Evolutionary conservation across 768 basidiomycete genomes (phyloP), one percentile per base, ranked within the genome.

Genomic region (Suillus subluteus): DNA sequence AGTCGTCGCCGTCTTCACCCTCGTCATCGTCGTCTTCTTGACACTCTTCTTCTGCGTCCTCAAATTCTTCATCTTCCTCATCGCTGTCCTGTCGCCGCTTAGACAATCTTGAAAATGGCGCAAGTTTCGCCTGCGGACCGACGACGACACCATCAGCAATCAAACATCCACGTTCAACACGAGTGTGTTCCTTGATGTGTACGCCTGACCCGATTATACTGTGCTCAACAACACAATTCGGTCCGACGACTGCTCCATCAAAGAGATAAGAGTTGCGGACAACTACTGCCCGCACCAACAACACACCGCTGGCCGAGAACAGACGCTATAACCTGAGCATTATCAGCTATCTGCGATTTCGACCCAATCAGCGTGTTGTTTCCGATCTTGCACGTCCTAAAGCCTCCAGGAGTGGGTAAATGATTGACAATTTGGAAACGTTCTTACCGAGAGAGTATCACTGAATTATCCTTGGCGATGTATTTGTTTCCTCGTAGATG

Each of bases 401-500:
- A 50, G 26, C 46, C 30, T 59, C 40, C 18, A 48, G 35, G 30
- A 26, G 32, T 61, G n/a, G 32, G 48, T 58, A 32, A 37, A 59
- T 62, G 46, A 59, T 54, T n/a, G 62, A 32, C 11, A 7, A 7
- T 41, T 43, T 63, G 52, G 11, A 48, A 46, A 61, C 59, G 40
- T 7, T 69, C 85, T 63, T 73, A 95, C 94, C 96, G 85, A n/a
- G 95, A 91, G 26, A 99, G 86, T 37, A 85, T 73, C 66, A 98
- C 91, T 4, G 91, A 86, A 68, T 87, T 85, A 68, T 92, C 89
- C 70, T 89, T 87, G 23, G 95, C 88, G 67, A 96, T 86, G 74
- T 99, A 99, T 70, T 91, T 90, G 78, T 96, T 94, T 7, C 95
- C 95, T 37, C 91, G 87, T 43, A 91, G 85, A 73, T 96, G 89